Base-by-base conservation (phyloP, 2,329 filamentous ascomycete species). In the Nigrospora osmanthi region DNA sequence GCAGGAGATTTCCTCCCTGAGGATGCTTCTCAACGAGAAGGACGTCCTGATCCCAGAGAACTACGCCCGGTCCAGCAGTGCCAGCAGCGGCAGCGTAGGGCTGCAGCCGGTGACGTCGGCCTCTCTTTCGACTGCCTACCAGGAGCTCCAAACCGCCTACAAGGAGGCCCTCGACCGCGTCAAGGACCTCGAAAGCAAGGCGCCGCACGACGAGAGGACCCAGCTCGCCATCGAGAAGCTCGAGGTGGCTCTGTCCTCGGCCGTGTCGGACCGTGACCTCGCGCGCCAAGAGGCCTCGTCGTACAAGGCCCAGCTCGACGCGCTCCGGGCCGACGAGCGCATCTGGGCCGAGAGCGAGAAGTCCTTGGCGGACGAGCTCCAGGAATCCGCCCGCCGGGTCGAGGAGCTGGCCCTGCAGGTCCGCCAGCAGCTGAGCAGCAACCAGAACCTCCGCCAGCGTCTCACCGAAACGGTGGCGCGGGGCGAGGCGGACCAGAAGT, bases 1-100 rank as follows among this genome's bases (percentile, higher is more conserved):
- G 64, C 87, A 93, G 61, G 93, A 98, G 67, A 95, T 95, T 30
- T 73, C 80, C 35, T 87, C 87, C n/a, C 75, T 98, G 35, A 82
- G 88, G 37, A 78, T 72, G 31, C 72, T 97, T 23, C 75, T 97
- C 16, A 72, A 83, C 49, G 88, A 95, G 62, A 86, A 90, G 54
- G 89, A 96, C 57, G 89, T 90, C 45, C 72, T 83, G 35, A 81
- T 87, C 19, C 82, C 85, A 0, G 81, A 81, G 38, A 75, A 76
- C 14, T 66, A 76, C 46, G 72, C 69, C 42, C 72, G 71, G 45
- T 60, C 62, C 11, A 71, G 69, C 47, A 61, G 50, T 12, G 58
- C 57, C 44, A 65, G 59, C 42, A 65, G 69, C 37, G 64, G 69
- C 39, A 61, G 63, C 38, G 23, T 28, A 28, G 23, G 23, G 9